Conservation (phyloP, 1,139 yeast species). For the Geotrichum armillariae region DNA sequence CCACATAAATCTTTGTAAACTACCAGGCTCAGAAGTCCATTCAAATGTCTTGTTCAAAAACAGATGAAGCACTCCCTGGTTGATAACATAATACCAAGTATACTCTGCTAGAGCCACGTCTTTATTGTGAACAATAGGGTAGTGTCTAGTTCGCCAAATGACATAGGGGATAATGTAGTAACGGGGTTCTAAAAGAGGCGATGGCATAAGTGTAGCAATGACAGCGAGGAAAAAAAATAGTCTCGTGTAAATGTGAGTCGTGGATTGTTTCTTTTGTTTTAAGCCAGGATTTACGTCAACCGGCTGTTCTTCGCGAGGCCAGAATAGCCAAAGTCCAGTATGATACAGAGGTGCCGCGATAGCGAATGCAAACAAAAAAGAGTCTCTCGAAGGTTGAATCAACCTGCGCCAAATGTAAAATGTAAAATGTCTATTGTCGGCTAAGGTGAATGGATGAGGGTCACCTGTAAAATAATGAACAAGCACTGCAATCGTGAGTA, state of each 20-base stretch:
- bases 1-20: slow-evolving; percentile 85
- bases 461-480: slow-evolving; percentile 29
- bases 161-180: slow-evolving; percentile 82
- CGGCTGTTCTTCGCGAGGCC: slow-evolving; percentile 6
- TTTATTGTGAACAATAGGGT: slow-evolving; percentile 42
- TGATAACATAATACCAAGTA: slow-evolving; percentile 58
- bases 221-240: slow-evolving; percentile 42
- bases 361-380: slow-evolving; percentile 10
- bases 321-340: slow-evolving; percentile 16
- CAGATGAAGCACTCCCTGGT: slow-evolving; percentile 51
- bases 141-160: slow-evolving; percentile 58
- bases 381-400: slow-evolving; percentile 32
- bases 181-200: slow-evolving; percentile 92
- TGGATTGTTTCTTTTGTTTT: not conserved
- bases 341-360: slow-evolving; percentile 17
- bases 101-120: slow-evolving; percentile 46
- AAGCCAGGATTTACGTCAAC: not conserved
- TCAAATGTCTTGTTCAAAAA: slow-evolving; percentile 63
- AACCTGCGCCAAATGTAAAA: slow-evolving; percentile 78
- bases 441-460: slow-evolving; percentile 85
- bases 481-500: not conserved
- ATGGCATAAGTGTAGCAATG: slow-evolving; percentile 68
- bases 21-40: slow-evolving; percentile 64
- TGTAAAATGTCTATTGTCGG: slow-evolving; percentile 93
- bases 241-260: slow-evolving; percentile 4